Conservation (phyloP, 2,329 filamentous ascomycete species). For the Epichloe baconii region DNA sequence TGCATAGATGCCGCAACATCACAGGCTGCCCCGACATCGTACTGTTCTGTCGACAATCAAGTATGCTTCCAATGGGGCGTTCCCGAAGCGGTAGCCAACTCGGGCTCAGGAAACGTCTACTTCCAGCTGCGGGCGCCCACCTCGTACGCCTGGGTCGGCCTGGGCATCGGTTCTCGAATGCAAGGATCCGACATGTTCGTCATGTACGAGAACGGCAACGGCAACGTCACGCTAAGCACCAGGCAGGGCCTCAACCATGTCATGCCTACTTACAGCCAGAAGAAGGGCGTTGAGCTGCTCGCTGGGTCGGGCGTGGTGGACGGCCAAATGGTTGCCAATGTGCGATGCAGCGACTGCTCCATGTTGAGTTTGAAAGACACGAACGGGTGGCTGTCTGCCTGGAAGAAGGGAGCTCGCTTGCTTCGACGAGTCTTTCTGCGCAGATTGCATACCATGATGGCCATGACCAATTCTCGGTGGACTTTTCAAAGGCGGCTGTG, state of each 20-base stretch:
- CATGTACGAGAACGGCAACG: conserved; percentile 43
- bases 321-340: conserved; percentile 45
- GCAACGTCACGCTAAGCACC: conserved; percentile 50
- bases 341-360: conserved; percentile 40
- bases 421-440: conserved; percentile 26
- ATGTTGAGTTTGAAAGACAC: conserved; percentile 28
- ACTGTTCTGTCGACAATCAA: conserved; percentile 27
- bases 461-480: conserved; percentile 29
- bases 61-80: conserved; percentile 45
- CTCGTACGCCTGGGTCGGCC: conserved; percentile 40
- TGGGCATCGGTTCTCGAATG: conserved; percentile 46
- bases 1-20: conserved; percentile 10
- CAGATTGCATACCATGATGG: conserved; percentile 34
- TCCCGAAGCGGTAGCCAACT: conserved; percentile 33
- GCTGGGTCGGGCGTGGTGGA: conserved; percentile 42
- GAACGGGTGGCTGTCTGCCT: conserved; percentile 41
- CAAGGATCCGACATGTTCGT: conserved; percentile 46
- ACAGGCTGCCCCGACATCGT: conserved; percentile 17
- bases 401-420: conserved; percentile 32
- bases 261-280: conserved; percentile 32
- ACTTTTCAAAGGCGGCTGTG: conserved; percentile 35
- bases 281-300: conserved; percentile 37
- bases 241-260: conserved; percentile 34
- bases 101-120: conserved; percentile 42
- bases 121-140: conserved; percentile 45